Evolutionary conservation across 331 rosid genomes (phyloP).

Genomic region (Phaseolus coccineus): DNA sequence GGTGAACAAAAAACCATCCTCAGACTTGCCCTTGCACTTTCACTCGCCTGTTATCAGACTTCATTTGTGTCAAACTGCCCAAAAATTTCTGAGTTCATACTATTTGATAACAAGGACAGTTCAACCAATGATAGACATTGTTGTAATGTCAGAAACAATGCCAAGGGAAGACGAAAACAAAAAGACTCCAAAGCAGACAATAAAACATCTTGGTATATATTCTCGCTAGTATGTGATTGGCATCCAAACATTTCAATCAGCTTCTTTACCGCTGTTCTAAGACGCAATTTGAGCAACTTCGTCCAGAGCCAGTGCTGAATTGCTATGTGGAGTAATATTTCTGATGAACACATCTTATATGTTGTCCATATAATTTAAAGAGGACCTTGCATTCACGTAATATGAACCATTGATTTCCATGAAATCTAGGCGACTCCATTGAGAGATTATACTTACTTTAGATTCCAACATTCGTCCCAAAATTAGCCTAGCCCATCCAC

Average conservation of each 20-base stretch:
- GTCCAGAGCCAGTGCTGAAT: slow-evolving; percentile 3
- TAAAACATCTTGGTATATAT: background rate
- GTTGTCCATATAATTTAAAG: no score
- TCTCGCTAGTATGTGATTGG: background rate
- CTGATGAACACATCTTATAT: no score
- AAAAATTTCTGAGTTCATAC: no score
- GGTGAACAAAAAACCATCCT: no score
- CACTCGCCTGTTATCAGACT: no score
- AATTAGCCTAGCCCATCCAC: slow-evolving; percentile 84
- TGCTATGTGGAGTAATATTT: background rate
- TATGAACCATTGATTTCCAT: slow-evolving; percentile 13
- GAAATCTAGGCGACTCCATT: background rate
- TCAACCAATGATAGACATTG: no score
- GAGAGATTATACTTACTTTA: slow-evolving; percentile 3
- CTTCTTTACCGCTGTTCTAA: slow-evolving; percentile 37
- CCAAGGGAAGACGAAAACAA: background rate
- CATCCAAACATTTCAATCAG: slow-evolving; percentile 22
- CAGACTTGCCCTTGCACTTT: no score
- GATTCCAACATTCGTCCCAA: slow-evolving; percentile 1
- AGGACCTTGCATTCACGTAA: no score
- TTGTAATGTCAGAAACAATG: slow-evolving; percentile 5
- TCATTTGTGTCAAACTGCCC: no score
- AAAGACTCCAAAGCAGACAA: slow-evolving; percentile 13
- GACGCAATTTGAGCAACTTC: slow-evolving; percentile 33
- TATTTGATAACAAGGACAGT: no score